Conservation (phyloP, 1,284 basidiomycete genomes). For the Microbotryum lychnidis-dioicae region DNA sequence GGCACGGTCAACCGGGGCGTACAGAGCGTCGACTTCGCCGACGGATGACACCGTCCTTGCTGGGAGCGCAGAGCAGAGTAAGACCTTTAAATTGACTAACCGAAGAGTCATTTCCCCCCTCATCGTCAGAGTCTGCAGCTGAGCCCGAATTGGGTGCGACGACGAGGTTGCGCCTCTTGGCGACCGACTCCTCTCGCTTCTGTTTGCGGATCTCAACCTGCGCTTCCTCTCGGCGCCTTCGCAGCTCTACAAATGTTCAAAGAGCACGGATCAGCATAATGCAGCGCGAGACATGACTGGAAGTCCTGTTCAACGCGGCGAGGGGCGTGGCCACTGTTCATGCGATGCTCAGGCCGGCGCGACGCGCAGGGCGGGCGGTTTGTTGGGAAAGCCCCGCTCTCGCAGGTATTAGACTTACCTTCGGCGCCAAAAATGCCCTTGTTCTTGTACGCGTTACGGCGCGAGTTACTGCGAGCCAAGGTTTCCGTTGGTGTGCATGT, state of each 20-base stretch:
- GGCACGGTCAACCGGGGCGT: background rate
- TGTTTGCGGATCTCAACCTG: conserved; percentile 94
- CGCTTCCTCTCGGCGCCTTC: conserved; percentile 89
- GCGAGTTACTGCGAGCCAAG: conserved; percentile 13
- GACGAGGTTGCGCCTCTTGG: conserved; percentile 87
- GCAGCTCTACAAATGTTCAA: conserved; percentile 51
- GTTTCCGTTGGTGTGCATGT: background rate
- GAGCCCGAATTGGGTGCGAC: conserved; percentile 54
- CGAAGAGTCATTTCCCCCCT: conserved; percentile 40
- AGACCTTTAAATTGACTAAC: conserved; percentile 44
- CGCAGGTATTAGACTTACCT: conserved; percentile 9
- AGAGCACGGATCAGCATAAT: too few species aligned
- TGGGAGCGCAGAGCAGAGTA: background rate
- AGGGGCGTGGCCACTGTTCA: too few species aligned
- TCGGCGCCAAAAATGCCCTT: conserved; percentile 72
- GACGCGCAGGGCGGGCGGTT: too few species aligned
- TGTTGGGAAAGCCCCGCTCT: too few species aligned
- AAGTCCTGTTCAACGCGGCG: too few species aligned
- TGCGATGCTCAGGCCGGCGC: too few species aligned
- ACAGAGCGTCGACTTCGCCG: background rate
- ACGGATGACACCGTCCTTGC: background rate
- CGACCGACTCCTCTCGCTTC: conserved; percentile 93
- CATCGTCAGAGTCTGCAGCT: conserved; percentile 43
- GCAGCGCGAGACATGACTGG: too few species aligned
- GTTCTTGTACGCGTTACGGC: conserved; percentile 54